phyloP scores from a whole-genome alignment of 225 moss, liverwort and hornwort genomes.

The Marchantia paleacea region DNA sequence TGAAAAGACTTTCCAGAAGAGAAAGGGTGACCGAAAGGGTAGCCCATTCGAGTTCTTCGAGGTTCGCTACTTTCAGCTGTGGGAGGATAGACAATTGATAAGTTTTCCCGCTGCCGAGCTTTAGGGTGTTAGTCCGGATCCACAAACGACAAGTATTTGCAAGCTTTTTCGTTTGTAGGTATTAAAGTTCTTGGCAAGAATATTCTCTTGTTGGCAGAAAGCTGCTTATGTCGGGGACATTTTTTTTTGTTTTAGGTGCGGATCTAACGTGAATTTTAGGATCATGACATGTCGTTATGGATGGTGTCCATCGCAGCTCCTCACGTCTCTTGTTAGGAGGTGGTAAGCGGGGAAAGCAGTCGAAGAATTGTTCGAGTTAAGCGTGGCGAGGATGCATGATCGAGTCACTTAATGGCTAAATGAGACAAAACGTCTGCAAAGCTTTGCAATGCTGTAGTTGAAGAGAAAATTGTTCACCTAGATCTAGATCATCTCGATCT shows the following conservation, averaged over 20 bases:
- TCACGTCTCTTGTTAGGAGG: slow-evolving; percentile 84
- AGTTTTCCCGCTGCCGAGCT: neutral
- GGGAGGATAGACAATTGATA: neutral
- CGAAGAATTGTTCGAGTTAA: neutral
- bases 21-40: slow-evolving; percentile 61
- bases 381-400: neutral
- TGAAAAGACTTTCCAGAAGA: slow-evolving; percentile 43
- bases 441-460: neutral
- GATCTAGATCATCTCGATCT: no score
- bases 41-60: slow-evolving; percentile 78
- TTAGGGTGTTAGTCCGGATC: neutral
- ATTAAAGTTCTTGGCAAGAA: neutral
- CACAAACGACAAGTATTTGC: neutral
- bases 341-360: slow-evolving; percentile 45
- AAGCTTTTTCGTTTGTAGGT: neutral
- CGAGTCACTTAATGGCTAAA: neutral
- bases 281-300: neutral
- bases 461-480: neutral
- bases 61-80: slow-evolving; percentile 31
- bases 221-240: neutral
- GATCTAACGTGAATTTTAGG: no score
- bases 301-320: slow-evolving; percentile 49
- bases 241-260: neutral
- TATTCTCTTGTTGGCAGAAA: no score
- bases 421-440: no score